Evolutionary conservation across 208 protist species (phyloP), one percentile per base, ranked within the genome.

Genomic region (Trypanosoma brucei): DNA sequence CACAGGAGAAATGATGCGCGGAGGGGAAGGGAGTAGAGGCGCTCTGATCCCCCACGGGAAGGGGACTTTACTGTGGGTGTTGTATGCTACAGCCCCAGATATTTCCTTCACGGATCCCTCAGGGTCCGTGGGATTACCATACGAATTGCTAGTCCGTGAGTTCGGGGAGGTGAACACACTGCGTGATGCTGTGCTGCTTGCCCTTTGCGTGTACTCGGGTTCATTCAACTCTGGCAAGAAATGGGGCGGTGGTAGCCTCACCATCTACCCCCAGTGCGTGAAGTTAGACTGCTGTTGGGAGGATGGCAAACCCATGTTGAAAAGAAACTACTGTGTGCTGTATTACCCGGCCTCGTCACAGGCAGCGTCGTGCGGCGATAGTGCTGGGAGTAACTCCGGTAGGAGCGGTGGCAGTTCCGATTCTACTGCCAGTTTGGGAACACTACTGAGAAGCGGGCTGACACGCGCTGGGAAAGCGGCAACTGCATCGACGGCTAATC

Each of bases 201-300:
- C 59, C 39, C 60, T 68, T 44, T 37, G 45, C 30, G 37, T 79
- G 7, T 89, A 79, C 62, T 76, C 76, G 36, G 83, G 83, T 22
- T 5, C 42, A 2, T 89, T 89, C 62, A 56, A 55, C 3, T 52
- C 65, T 6, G 83, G 83, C 33, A 61, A 36, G 45, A 72, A 70
- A 2, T 66, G 83, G 42, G 83, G 83, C 13, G 66, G 64, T 22
- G 83, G 83, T 13, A 65, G 68, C 8, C 79, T 89, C 6, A 80
- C 75, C 0, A 79, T 75, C 2, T 78, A 72, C 48, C 60, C 75
- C 5, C 62, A 72, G n/a, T 70, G 83, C 57, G 68, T 79, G 13
- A 54, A 2, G n/a, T 49, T 89, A 30, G 70, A 76, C 22, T 84
- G 83, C 50, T 40, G 49, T 13, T 89, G 83, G 83, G 68, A 68